These are phyloP conservation scores for Silene uniflora DNA, from an alignment of 148 eudicot species.

Conservation along the genomic window DNA sequence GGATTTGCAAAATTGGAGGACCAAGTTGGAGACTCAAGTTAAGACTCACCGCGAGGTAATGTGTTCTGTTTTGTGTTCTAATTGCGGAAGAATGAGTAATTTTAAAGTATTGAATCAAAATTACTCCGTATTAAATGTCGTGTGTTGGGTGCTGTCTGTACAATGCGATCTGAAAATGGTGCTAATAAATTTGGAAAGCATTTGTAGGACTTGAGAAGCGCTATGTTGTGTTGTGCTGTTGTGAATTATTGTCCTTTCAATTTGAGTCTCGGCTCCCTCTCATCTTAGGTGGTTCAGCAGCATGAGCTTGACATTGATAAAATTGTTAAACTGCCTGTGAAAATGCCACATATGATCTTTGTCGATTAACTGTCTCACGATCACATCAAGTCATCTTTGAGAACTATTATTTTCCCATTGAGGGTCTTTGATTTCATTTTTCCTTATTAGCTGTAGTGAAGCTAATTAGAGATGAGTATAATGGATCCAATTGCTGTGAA, in stretches of 20 bases:
- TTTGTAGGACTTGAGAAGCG: too few relatives aligned
- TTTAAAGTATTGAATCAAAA: not conserved
- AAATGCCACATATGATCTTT: not conserved
- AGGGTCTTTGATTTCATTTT: not conserved
- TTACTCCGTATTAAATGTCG: not conserved
- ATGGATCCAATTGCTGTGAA: not conserved
- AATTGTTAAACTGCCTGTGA: not conserved
- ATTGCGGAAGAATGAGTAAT: not conserved
- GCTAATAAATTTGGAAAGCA: not conserved
- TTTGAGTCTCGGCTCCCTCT: not conserved
- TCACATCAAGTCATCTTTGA: not conserved
- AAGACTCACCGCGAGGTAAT: slow-evolving; percentile 59
- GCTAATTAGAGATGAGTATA: not conserved
- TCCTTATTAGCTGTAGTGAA: not conserved
- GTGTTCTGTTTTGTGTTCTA: not conserved
- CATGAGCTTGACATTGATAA: not conserved
- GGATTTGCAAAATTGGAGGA: slow-evolving; percentile 92
- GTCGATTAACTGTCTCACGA: not conserved
- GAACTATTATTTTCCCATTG: not conserved
- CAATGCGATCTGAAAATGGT: not conserved
- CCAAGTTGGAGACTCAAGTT: slow-evolving; percentile 81
- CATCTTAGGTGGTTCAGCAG: not conserved
- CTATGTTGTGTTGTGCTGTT: not conserved
- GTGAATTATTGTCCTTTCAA: not conserved
- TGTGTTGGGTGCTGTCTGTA: not conserved